Evolutionary conservation across 371 early-diverging fungal genomes (phyloP).

Genomic region (Rhizomucor miehei): DNA sequence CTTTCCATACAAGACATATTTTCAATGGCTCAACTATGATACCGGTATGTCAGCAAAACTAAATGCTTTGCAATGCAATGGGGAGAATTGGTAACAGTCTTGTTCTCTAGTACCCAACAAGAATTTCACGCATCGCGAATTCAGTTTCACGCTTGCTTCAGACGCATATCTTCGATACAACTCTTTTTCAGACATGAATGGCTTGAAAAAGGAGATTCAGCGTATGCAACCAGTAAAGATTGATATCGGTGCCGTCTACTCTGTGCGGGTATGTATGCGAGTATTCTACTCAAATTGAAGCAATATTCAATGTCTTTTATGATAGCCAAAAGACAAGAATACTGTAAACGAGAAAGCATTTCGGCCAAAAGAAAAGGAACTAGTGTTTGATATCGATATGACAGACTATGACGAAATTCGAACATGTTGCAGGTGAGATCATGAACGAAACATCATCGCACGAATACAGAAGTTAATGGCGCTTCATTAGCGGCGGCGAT

Average conservation of each 20-base stretch:
- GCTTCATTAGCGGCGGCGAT: conserved; percentile 64
- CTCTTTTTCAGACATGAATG: conserved; percentile 71
- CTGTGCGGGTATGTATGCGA: conserved; percentile 51
- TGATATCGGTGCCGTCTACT: conserved; percentile 98
- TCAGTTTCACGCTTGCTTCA: conserved; percentile 82
- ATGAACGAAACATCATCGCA: not conserved
- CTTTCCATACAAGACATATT: conserved; percentile 82
- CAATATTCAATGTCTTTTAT: not conserved
- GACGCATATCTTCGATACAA: conserved; percentile 90
- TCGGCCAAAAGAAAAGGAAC: conserved; percentile 81
- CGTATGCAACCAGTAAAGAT: conserved; percentile 85
- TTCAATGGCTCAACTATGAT: conserved; percentile 84
- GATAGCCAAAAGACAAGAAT: conserved; percentile 80
- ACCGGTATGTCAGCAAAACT: conserved; percentile 34
- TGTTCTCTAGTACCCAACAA: conserved; percentile 36
- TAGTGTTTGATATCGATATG: conserved; percentile 99
- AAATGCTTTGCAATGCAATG: no score
- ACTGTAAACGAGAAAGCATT: conserved; percentile 71
- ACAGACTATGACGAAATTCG: conserved; percentile 98
- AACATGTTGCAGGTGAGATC: conserved; percentile 82
- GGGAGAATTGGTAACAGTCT: not conserved
- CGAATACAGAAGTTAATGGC: not conserved
- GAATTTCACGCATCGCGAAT: conserved; percentile 86
- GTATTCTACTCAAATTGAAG: not conserved
- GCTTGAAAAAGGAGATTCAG: conserved; percentile 75